Percentiles rank a stretch among this genome's conserved stretches.
Conservation (phyloP, 805 yeast genomes). For the Blastobotrys chiropterorum region DNA sequence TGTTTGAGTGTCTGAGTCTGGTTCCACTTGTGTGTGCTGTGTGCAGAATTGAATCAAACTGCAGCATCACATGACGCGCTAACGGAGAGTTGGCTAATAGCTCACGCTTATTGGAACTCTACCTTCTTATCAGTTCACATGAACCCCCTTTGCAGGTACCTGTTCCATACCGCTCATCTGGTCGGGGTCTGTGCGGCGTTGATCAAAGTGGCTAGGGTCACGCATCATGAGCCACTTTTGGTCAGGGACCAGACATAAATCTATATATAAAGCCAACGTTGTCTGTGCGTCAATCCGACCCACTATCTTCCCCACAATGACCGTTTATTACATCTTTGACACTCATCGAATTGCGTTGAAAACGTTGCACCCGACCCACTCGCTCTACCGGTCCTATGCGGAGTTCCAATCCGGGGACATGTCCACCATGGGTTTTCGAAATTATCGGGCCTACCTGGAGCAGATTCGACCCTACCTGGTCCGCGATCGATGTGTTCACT, state of each 20-base stretch:
- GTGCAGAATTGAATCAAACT: no score
- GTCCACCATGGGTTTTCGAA: neutral
- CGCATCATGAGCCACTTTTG: no score
- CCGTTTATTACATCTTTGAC: conserved; percentile 1
- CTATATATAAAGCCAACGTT: neutral
- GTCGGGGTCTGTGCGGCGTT: no score
- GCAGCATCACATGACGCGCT: no score
- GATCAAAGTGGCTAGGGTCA: no score
- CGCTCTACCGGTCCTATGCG: conserved; percentile 1
- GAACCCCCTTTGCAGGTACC: no score
- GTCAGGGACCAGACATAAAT: neutral
- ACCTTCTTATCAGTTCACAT: no score
- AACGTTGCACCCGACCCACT: neutral
- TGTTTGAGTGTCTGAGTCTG: no score
- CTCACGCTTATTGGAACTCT: no score
- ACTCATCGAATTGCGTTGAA: neutral
- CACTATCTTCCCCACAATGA: neutral
- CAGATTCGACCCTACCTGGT: conserved; percentile 1
- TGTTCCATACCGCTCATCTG: no score
- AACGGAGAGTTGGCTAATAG: no score
- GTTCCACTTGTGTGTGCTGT: no score
- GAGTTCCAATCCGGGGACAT: conserved; percentile 1
- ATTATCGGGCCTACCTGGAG: neutral
- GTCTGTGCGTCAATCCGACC: neutral
- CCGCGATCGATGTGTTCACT: neutral